Evolutionary conservation across 2,329 filamentous ascomycete genomes (phyloP).

Genomic region (Epichloe brachyelytri): DNA sequence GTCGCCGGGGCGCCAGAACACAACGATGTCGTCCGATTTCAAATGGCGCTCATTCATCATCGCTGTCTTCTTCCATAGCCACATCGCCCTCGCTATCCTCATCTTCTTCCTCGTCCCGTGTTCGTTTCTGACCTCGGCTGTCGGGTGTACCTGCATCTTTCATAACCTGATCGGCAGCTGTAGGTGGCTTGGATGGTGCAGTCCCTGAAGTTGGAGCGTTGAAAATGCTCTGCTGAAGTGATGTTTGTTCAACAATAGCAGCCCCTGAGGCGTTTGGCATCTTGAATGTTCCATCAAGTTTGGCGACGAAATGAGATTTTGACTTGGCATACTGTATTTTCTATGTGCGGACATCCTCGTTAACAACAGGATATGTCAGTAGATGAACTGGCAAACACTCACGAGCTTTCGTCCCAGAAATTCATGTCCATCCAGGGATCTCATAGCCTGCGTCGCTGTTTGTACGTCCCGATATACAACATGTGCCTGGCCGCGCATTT

Average conservation of each 20-base stretch:
- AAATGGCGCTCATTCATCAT: conserved; percentile 45
- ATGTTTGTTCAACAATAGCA: conserved; percentile 50
- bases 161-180: conserved; percentile 33
- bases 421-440: conserved; percentile 70
- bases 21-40: background rate
- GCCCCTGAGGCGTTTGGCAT: conserved; percentile 44
- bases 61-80: conserved; percentile 57
- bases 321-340: conserved; percentile 84
- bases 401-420: conserved; percentile 83
- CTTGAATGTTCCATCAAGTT: conserved; percentile 83
- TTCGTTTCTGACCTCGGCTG: conserved; percentile 54
- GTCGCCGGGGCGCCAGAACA: background rate
- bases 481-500: conserved; percentile 95
- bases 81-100: conserved; percentile 59
- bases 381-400: conserved; percentile 20
- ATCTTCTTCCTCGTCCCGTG: conserved; percentile 50
- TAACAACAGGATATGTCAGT: background rate
- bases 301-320: conserved; percentile 77
- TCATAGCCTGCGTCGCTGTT: conserved; percentile 87
- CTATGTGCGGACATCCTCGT: conserved; percentile 30
- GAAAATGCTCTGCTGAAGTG: conserved; percentile 71
- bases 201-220: conserved; percentile 47
- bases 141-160: conserved; percentile 40
- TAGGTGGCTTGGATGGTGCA: conserved; percentile 35
- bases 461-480: conserved; percentile 82